A percentile compares a stretch with the other conserved stretches of the same genome.
phyloP scores from a whole-genome alignment of 176 grass and related monocot species.

The Puccinellia tenuiflora region DNA sequence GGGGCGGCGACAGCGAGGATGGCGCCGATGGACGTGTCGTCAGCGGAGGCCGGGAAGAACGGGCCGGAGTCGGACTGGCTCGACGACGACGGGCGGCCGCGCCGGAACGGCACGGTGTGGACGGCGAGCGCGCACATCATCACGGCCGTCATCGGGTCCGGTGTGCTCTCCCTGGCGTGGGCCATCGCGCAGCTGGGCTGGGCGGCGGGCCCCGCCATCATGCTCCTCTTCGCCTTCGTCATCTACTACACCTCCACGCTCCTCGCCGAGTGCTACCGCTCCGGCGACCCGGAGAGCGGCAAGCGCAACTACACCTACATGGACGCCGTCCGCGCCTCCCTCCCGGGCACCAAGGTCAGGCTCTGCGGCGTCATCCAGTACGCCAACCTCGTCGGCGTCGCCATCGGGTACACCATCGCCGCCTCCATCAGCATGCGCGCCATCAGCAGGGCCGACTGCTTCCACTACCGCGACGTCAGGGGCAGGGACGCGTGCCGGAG shows the following conservation, averaged over 20 bases:
- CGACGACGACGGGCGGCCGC: conserved; percentile 67
- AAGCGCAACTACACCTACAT: conserved; percentile 98
- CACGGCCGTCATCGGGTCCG: conserved; percentile 90
- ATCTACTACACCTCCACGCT: conserved; percentile 95
- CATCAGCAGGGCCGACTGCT: conserved; percentile 48
- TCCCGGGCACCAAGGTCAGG: conserved; percentile 52
- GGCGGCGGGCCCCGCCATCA: conserved; percentile 77
- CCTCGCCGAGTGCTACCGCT: conserved; percentile 85
- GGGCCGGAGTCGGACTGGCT: not conserved
- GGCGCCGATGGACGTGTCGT: conserved; percentile 10
- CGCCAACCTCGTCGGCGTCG: conserved; percentile 63
- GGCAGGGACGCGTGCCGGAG: conserved; percentile 25
- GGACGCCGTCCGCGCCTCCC: conserved; percentile 73
- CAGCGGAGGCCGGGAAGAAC: conserved; percentile 27
- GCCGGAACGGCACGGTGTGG: conserved; percentile 69
- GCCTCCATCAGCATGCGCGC: conserved; percentile 79
- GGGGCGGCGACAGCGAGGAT: not conserved
- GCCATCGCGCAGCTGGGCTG: conserved; percentile 88
- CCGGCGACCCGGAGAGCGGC: conserved; percentile 47
- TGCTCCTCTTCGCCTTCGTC: conserved; percentile 83
- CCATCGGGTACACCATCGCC: conserved; percentile 73
- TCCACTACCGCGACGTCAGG: conserved; percentile 45
- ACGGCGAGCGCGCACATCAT: conserved; percentile 93
- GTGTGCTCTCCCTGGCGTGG: conserved; percentile 87
- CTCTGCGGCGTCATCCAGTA: conserved; percentile 63